Evolutionary conservation across 257 asterid genomes (phyloP), one percentile per base, ranked within the genome.

Genomic region (Thymus mandschuricus): DNA sequence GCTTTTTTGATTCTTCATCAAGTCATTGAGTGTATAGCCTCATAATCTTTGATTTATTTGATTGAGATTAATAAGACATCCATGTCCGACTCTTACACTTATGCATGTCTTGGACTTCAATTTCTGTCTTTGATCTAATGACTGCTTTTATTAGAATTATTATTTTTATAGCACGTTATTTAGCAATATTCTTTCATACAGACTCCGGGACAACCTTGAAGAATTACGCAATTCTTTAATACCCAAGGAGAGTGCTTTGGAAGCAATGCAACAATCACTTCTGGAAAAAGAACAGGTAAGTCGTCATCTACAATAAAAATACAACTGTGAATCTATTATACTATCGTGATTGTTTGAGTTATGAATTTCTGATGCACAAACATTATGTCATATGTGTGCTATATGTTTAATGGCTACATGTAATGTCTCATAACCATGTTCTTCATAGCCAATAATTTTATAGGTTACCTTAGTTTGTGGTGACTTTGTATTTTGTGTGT

Each of bases 131-230:
- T 38, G 13, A 29, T 49, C 66, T 62, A 46, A 56, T 71, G 65
- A 59, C 45, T 73, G 72, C 66, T 73, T 70, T 44, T 6, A 48
- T 21, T 33, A 41, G 65, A 59, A 49, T 72, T 67, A 35, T 72
- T 41, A 46, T 68, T 71, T 68, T 69, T 67, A 46, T 64, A 71
- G 61, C 72, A 68, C 60, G 29, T 72, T 45, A 66, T 21, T 34
- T 79, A 43, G 70, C 54, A 69, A 74, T 28, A 65, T 73, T 69
- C 50, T 85, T 45, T 80, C 73, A 30, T 82, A 51, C 72, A 94
- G 98, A 78, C 97, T 94, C 64, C 84, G 97, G 65, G 99, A 94
- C 70, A 83, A 68, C 84, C 77, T 91, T 74, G 99, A 94, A 83
- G 99, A 94, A 77, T 72, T 94, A 76, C 96, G 95, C 12, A 80